Evolutionary conservation across 2,329 filamentous ascomycete genomes (phyloP), one percentile per base, ranked within the genome.

Genomic region (Endoconidiophora polonica): DNA sequence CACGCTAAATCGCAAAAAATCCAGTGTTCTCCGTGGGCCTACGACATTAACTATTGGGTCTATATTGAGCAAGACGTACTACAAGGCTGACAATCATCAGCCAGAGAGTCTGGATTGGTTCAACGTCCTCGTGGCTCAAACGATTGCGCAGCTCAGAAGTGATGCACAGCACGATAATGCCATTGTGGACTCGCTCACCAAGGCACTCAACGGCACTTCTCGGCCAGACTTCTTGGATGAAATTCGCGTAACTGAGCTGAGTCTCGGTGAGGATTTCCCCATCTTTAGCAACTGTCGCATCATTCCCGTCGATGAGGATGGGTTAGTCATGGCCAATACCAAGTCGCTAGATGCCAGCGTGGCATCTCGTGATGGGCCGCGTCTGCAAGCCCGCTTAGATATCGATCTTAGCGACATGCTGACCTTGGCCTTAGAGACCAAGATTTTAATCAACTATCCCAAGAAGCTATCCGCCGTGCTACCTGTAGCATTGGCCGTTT

Each of bases 271-370:
- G 59, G 91, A 98, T 59, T 98, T 96, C 56, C 91, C 91, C 24
- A 98, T 98, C 48, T 94, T 98, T 64, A 95, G 88, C 68, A 98
- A 98, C 64, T 96, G 91, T 61, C 79, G 91, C 53, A 83, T 98
- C 50, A 95, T 95, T 54, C 86, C 88, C 2, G 85, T 95, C 0
- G 81, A 86, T 58, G 84, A 90, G 57, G 82, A 88, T 63, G 83
- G 82, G 1, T 64, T 80, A 36, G 71, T 67, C 42, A 67, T 81
- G 36, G 72, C 67, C 50, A 62, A 63, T 23, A 68, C 71, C 14
- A 69, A 66, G 55, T 69, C 66, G n/a, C 69, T 75, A 41, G 70
- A 74, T 52, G 66, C 70, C 3, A 69, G 68, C 47, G 70, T 66
- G 44, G 73, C 72, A 18, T 70, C 69, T 12, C 67, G 72, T 52